Percentiles rank a stretch among this genome's conserved stretches.
Conservation (phyloP, 2,329 filamentous ascomycete genomes). For the Lasiodiplodia theobromae region DNA sequence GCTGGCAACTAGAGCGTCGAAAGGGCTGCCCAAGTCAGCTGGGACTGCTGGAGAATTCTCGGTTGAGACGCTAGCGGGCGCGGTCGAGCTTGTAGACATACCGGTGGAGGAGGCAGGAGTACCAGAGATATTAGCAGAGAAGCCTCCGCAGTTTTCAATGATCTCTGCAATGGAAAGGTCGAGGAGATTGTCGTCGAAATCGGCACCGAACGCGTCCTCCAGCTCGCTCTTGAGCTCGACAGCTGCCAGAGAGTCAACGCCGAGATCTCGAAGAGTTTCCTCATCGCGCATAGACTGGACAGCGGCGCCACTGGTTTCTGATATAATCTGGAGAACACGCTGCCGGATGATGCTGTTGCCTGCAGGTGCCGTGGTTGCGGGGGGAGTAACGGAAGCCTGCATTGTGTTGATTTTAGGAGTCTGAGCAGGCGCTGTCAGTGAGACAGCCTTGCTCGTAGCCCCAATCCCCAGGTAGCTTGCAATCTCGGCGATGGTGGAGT, state of each 20-base stretch:
- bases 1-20: constrained; percentile 20
- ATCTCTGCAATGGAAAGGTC: neutral
- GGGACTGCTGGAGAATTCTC: neutral
- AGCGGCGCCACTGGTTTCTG: neutral
- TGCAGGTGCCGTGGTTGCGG: too few relatives aligned
- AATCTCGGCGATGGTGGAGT: neutral
- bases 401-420: neutral
- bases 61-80: neutral
- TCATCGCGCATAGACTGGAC: neutral
- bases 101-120: neutral
- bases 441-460: too few relatives aligned
- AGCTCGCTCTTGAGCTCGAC: constrained; percentile 33
- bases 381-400: neutral
- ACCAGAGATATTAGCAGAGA: too few relatives aligned
- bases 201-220: constrained; percentile 28
- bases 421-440: too few relatives aligned
- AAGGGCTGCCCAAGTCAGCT: neutral
- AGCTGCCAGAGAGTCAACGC: constrained; percentile 34
- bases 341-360: neutral
- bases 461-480: neutral
- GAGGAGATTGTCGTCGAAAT: constrained; percentile 12
- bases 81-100: neutral
- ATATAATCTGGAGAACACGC: neutral
- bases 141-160: neutral
- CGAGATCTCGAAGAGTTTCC: constrained; percentile 30